Evolutionary conservation across 805 yeast species (phyloP).

Genomic region (Spathaspora hagerdaliae): DNA sequence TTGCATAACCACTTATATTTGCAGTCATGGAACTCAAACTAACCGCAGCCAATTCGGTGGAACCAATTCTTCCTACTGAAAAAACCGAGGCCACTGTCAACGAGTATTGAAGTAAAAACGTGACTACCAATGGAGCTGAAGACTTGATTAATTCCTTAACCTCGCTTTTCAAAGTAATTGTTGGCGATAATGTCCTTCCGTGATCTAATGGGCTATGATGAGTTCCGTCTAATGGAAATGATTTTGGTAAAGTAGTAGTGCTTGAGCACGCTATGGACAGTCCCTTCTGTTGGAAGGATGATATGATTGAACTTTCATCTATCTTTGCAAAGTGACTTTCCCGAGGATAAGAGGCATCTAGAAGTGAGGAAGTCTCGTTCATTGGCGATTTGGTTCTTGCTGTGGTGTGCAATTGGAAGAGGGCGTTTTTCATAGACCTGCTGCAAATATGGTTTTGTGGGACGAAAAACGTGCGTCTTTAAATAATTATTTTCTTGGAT

Average conservation of each 20-base stretch:
- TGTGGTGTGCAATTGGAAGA: too few relatives aligned
- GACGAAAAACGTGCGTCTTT: too few relatives aligned
- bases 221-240: background rate
- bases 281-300: constrained; percentile 37
- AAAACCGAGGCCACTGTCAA: constrained; percentile 74
- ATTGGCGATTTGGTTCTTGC: too few relatives aligned
- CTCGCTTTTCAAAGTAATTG: constrained; percentile 39
- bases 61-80: constrained; percentile 72
- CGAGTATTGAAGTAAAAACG: constrained; percentile 69
- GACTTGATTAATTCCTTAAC: constrained; percentile 32
- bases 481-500: too few relatives aligned
- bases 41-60: constrained; percentile 69
- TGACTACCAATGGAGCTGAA: constrained; percentile 57
- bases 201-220: background rate
- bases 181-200: constrained; percentile 18
- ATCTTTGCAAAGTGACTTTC: too few relatives aligned
- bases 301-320: constrained; percentile 33
- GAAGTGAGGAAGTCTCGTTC: too few relatives aligned
- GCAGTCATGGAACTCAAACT: constrained; percentile 76
- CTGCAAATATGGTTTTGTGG: too few relatives aligned
- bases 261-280: constrained; percentile 34
- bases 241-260: constrained; percentile 14
- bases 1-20: constrained; percentile 69
- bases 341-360: too few relatives aligned
- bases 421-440: too few relatives aligned